Evolutionary conservation across 345 rosid species (phyloP).

Genomic region (Erucastrum elatum): DNA sequence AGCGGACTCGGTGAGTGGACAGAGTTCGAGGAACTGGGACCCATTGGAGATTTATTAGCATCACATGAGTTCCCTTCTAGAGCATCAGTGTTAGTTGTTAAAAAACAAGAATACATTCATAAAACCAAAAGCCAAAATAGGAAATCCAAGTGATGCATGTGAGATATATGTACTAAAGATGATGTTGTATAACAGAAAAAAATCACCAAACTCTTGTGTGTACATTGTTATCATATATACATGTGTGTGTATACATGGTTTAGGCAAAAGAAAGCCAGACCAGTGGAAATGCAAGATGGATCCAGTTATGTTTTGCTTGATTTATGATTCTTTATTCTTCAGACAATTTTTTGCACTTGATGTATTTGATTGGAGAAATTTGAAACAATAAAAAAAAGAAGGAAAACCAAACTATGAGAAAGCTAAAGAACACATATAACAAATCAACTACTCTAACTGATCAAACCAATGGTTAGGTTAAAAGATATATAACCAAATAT

Average conservation of each 20-base stretch:
- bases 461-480: background rate
- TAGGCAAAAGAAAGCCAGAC: background rate
- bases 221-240: background rate
- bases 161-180: background rate
- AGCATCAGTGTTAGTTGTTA: slow-evolving; percentile 41
- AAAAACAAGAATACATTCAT: slow-evolving; percentile 34
- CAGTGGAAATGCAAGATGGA: background rate
- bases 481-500: background rate
- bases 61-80: slow-evolving; percentile 45
- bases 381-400: background rate
- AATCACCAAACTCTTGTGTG: background rate
- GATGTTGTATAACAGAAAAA: background rate
- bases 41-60: slow-evolving; percentile 60
- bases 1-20: slow-evolving; percentile 53
- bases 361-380: background rate
- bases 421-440: background rate
- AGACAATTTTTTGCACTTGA: background rate
- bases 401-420: background rate
- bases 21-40: slow-evolving; percentile 62
- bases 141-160: background rate
- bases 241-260: background rate
- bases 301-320: background rate
- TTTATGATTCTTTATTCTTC: background rate
- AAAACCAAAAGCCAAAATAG: slow-evolving; percentile 2
- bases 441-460: background rate